Evolutionary conservation across 2,329 filamentous ascomycete genomes (phyloP).

Genomic region (Neurospora sp.): DNA sequence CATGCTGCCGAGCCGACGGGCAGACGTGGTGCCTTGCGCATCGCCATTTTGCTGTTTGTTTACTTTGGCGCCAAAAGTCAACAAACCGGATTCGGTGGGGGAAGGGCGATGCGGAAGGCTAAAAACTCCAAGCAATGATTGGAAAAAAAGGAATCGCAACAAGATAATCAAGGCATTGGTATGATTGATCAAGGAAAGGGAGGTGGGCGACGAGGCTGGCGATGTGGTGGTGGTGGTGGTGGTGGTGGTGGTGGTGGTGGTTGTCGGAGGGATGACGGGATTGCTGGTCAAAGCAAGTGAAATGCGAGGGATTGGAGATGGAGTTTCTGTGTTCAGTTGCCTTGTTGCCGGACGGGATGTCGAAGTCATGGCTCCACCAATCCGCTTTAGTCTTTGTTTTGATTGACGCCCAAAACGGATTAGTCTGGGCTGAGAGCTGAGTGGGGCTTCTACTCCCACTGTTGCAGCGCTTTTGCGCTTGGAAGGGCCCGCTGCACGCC

Average conservation of each 20-base stretch:
- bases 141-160: background rate
- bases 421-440: slow-evolving; percentile 7
- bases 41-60: slow-evolving; percentile 25
- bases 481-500: background rate
- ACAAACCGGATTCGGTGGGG: background rate
- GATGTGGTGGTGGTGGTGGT: slow-evolving; percentile 1
- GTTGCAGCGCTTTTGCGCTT: background rate
- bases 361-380: slow-evolving; percentile 5
- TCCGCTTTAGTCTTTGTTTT: slow-evolving; percentile 17
- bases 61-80: slow-evolving; percentile 6
- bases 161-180: background rate
- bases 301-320: background rate
- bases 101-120: background rate
- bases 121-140: background rate
- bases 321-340: slow-evolving; percentile 6
- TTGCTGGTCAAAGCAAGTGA: slow-evolving; percentile 1
- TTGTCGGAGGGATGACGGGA: slow-evolving; percentile 1
- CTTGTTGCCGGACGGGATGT: background rate
- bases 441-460: slow-evolving; percentile 7
- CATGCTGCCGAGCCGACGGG: slow-evolving; percentile 76
- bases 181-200: slow-evolving; percentile 1
- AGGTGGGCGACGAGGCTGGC: background rate
- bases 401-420: slow-evolving; percentile 17
- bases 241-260: background rate
- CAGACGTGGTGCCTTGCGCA: slow-evolving; percentile 45